Percentiles rank a stretch among this genome's conserved stretches.
These are phyloP conservation scores for Termitomyces sp. DNA, from an alignment of 768 basidiomycete species.

Conservation along the genomic window DNA sequence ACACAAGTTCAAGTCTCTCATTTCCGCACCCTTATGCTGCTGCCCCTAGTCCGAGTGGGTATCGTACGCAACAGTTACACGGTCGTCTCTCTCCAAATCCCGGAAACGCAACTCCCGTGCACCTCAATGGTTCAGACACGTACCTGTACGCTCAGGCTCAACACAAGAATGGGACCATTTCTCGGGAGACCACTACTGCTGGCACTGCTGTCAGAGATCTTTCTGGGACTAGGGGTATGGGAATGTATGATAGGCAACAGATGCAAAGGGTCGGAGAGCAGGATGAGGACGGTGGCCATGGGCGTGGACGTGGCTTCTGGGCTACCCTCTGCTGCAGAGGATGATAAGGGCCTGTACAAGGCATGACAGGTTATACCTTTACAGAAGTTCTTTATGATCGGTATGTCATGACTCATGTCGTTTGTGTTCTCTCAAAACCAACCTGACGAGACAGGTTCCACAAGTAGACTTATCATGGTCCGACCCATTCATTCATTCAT, in stretches of 20 bases:
- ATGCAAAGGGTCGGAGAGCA: constrained; percentile 53
- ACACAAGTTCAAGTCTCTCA: constrained; percentile 35
- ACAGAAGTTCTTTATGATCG: constrained; percentile 17
- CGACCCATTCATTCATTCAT: constrained; percentile 8
- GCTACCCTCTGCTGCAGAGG: constrained; percentile 65
- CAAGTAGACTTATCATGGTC: constrained; percentile 10
- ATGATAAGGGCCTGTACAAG: constrained; percentile 25
- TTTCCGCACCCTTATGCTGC: constrained; percentile 71
- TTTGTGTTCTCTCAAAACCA: background rate
- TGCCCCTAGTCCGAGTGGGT: constrained; percentile 51
- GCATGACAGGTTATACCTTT: constrained; percentile 29
- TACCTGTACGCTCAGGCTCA: constrained; percentile 57
- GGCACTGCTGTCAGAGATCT: constrained; percentile 31
- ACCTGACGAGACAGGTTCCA: background rate
- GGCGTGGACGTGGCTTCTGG: constrained; percentile 58
- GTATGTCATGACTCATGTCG: background rate
- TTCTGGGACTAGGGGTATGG: constrained; percentile 44
- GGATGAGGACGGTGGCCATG: constrained; percentile 61
- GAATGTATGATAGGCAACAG: constrained; percentile 61
- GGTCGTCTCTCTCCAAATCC: constrained; percentile 52
- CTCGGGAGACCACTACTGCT: constrained; percentile 47
- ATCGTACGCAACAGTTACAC: constrained; percentile 43
- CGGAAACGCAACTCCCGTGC: constrained; percentile 33
- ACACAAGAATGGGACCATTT: constrained; percentile 45
- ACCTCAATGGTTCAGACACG: constrained; percentile 58